A percentile compares a stretch with the other conserved stretches of the same genome.
These are phyloP conservation scores for Closterium sp. DNA, from an alignment of 139 green algal species.

Conservation along the genomic window DNA sequence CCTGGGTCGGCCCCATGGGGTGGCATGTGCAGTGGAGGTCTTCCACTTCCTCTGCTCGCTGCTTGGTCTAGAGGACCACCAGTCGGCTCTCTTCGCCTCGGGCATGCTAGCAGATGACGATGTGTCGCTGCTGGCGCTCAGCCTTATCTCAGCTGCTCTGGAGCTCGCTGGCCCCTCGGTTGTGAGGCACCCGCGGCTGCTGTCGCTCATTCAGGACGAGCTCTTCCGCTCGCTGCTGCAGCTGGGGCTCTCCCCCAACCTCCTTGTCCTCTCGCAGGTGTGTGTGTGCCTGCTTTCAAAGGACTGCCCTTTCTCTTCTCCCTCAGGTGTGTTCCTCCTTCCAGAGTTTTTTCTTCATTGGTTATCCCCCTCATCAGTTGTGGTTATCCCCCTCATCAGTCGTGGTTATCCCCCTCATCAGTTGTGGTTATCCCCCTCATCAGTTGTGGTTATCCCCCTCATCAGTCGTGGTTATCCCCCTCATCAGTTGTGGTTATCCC, in stretches of 20 bases:
- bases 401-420: no score
- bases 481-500: no score
- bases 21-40: slow-evolving; percentile 57
- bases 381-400: no score
- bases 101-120: slow-evolving; percentile 39
- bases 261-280: slow-evolving; percentile 57
- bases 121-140: slow-evolving; percentile 70
- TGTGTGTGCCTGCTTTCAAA: slow-evolving; percentile 56
- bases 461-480: no score
- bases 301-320: no score
- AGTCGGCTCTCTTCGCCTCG: neutral
- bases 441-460: no score
- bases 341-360: no score
- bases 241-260: slow-evolving; percentile 49
- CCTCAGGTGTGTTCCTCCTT: neutral
- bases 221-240: slow-evolving; percentile 63
- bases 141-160: slow-evolving; percentile 70
- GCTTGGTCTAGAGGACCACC: slow-evolving; percentile 40
- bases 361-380: no score
- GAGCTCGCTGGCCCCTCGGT: slow-evolving; percentile 38
- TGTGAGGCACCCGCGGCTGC: slow-evolving; percentile 58
- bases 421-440: no score
- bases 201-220: slow-evolving; percentile 69
- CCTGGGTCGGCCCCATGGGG: slow-evolving; percentile 44
- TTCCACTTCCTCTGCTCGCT: slow-evolving; percentile 57